Conservation (phyloP, 305 asterid genomes). For the Fraxinus floribunda region DNA sequence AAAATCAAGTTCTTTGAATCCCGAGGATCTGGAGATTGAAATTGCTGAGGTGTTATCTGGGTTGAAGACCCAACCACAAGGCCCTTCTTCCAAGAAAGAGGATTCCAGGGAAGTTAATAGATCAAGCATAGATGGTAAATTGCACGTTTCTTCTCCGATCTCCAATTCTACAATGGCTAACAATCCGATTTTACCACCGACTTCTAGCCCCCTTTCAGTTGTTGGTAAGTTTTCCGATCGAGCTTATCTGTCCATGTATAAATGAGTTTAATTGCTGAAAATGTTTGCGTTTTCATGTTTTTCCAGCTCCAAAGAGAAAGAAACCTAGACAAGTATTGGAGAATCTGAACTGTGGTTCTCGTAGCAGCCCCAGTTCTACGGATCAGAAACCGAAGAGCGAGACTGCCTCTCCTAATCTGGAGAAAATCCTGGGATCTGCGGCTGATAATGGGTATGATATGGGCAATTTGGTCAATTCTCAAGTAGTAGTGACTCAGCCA, state of each 20-base stretch:
- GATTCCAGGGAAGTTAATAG: conserved; percentile 65
- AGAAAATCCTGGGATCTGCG: conserved; percentile 47
- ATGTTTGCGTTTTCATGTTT: neutral
- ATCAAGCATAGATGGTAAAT: conserved; percentile 55
- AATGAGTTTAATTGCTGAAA: neutral
- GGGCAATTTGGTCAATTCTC: conserved; percentile 39
- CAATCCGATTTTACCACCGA: conserved; percentile 35
- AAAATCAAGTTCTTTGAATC: conserved; percentile 58
- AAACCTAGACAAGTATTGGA: conserved; percentile 79
- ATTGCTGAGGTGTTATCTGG: conserved; percentile 90
- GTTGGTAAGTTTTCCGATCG: conserved; percentile 53
- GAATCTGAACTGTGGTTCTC: conserved; percentile 37
- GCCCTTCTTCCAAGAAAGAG: conserved; percentile 68
- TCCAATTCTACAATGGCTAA: conserved; percentile 50
- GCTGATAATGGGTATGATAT: conserved; percentile 48
- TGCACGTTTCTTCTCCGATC: conserved; percentile 66
- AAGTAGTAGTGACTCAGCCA: conserved; percentile 18
- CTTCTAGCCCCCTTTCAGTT: conserved; percentile 57
- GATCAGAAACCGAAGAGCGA: conserved; percentile 66
- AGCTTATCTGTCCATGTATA: neutral
- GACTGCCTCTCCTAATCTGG: conserved; percentile 51
- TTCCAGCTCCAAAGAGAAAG: conserved; percentile 49
- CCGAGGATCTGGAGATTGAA: conserved; percentile 91
- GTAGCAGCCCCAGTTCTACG: conserved; percentile 47
- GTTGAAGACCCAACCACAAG: conserved; percentile 79